phyloP scores from a whole-genome alignment of 2,329 filamentous ascomycete genomes.

The Sporothrix brunneoviolacea region DNA sequence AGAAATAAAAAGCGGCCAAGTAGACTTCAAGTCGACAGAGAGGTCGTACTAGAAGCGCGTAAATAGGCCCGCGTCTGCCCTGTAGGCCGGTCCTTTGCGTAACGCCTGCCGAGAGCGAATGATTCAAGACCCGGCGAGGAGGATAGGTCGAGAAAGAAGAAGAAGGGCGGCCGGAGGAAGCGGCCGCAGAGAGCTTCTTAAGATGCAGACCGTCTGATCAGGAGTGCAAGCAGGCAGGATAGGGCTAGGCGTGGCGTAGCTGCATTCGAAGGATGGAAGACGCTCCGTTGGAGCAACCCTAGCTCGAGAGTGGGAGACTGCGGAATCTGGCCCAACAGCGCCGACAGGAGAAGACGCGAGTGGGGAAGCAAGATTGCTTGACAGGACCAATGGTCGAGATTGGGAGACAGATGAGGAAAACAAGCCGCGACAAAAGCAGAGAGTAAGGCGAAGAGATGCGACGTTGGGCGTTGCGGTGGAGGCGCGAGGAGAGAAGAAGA shows the following conservation, averaged over 20 bases:
- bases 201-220: conserved; percentile 3
- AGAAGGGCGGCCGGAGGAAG: background rate
- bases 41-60: conserved; percentile 1
- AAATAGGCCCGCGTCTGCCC: background rate
- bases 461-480: background rate
- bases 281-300: background rate
- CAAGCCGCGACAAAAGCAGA: background rate
- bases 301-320: background rate
- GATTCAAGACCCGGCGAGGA: background rate
- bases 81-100: background rate
- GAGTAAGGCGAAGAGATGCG: background rate
- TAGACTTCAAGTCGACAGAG: background rate
- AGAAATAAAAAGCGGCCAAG: background rate
- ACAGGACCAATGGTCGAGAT: background rate
- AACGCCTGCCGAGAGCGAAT: background rate
- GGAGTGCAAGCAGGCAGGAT: background rate
- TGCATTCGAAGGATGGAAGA: conserved; percentile 8
- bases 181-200: conserved; percentile 13
- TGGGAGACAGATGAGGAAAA: background rate
- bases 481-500: background rate
- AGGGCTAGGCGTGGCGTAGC: conserved; percentile 11
- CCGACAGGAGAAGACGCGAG: background rate
- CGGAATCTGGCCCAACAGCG: background rate
- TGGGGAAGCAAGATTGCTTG: background rate
- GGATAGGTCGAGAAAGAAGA: conserved; percentile 6